Evolutionary conservation across 1,284 basidiomycete genomes (phyloP).

Genomic region (Takashimella koratensis): DNA sequence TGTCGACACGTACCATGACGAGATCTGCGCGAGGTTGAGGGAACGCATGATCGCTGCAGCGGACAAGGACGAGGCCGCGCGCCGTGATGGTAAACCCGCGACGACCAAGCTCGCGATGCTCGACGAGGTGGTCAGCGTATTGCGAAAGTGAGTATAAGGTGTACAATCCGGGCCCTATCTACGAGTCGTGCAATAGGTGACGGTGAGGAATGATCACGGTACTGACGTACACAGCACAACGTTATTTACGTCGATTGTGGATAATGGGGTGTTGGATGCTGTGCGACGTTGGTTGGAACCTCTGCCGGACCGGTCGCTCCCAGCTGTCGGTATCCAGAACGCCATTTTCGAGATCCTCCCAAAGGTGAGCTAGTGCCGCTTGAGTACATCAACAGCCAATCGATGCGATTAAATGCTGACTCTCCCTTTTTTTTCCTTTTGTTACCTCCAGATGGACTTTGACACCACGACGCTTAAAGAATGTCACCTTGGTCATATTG

Average conservation of each 20-base stretch:
- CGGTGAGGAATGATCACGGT: neutral
- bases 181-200: too few species aligned
- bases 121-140: conserved; percentile 82
- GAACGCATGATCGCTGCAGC: conserved; percentile 85
- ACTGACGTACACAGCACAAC: conserved; percentile 59
- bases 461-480: conserved; percentile 89
- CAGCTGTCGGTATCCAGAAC: conserved; percentile 91
- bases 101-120: conserved; percentile 80
- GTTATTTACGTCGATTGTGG: conserved; percentile 86
- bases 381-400: too few species aligned
- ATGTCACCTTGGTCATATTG: conserved; percentile 82
- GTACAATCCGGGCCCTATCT: neutral
- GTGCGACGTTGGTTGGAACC: conserved; percentile 93
- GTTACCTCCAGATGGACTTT: conserved; percentile 69
- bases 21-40: conserved; percentile 78
- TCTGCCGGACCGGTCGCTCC: conserved; percentile 83
- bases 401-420: too few species aligned
- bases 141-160: conserved; percentile 73
- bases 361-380: conserved; percentile 53
- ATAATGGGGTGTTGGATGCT: conserved; percentile 88
- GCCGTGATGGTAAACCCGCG: conserved; percentile 78
- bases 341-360: conserved; percentile 81
- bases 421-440: neutral
- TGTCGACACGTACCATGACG: conserved; percentile 84
- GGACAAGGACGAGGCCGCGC: conserved; percentile 76